Percentiles rank a stretch among this genome's conserved stretches.
phyloP scores from a whole-genome alignment of 179 eudicot genomes.

The Drosera spatulata region DNA sequence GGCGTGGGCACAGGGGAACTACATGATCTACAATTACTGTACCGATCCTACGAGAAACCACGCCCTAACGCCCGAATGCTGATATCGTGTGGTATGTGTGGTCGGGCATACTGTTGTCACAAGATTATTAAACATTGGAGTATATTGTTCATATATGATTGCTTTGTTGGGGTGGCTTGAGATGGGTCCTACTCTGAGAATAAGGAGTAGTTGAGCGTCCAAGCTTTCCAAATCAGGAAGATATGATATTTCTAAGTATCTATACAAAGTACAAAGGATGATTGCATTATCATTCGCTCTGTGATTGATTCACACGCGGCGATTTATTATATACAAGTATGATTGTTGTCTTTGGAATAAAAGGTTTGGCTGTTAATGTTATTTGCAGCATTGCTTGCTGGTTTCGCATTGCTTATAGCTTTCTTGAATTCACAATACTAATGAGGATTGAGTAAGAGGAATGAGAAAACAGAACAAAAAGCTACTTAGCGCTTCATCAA shows the following conservation, averaged over 20 bases:
- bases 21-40: neutral
- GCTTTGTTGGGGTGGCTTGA: conserved; percentile 8
- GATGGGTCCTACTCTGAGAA: conserved; percentile 13
- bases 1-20: conserved; percentile 9
- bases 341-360: no score
- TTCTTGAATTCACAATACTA: no score
- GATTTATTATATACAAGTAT: no score
- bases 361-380: no score
- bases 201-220: conserved; percentile 21
- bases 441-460: no score
- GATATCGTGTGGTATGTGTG: neutral
- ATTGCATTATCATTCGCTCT: neutral
- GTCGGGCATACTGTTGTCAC: no score
- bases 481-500: no score
- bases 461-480: no score
- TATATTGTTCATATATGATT: no score
- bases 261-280: neutral
- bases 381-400: no score
- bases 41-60: conserved; percentile 11
- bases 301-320: neutral
- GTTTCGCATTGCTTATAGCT: no score
- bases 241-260: neutral
- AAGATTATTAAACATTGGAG: no score
- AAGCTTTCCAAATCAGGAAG: conserved; percentile 8
- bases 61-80: conserved; percentile 12